Conservation (phyloP, 441 rosid genomes). For the Eugenia klotzschiana region DNA sequence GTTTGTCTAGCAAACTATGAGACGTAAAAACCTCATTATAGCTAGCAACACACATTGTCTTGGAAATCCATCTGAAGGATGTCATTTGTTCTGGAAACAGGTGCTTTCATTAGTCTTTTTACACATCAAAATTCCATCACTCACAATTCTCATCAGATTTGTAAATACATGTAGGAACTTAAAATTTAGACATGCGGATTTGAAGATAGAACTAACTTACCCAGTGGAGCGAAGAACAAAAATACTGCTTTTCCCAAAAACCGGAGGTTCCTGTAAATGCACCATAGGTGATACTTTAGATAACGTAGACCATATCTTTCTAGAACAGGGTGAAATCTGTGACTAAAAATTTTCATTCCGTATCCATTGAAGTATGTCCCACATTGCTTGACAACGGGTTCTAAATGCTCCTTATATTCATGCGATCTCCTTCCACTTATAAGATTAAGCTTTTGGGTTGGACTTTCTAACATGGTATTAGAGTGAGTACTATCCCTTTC, state of each 20-base stretch:
- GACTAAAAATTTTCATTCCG: neutral
- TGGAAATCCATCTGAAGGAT: neutral
- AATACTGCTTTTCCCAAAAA: constrained; percentile 52
- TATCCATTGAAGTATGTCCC: neutral
- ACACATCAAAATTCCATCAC: neutral
- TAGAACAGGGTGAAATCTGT: neutral
- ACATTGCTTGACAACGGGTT: too few relatives aligned
- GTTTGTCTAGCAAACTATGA: neutral
- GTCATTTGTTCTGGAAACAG: neutral
- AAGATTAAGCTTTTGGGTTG: too few relatives aligned
- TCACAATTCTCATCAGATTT: neutral
- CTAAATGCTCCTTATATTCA: too few relatives aligned
- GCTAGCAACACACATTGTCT: neutral
- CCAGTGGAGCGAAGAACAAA: constrained; percentile 46
- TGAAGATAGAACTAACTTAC: constrained; percentile 21
- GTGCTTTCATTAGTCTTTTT: neutral
- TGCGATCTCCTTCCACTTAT: too few relatives aligned
- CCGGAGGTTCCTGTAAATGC: constrained; percentile 50
- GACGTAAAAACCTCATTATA: neutral
- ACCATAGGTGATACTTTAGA: neutral
- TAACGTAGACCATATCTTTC: neutral
- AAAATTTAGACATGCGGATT: neutral
- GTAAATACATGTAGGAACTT: neutral
- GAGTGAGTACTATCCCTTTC: too few relatives aligned
- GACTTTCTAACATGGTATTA: too few relatives aligned